Evolutionary conservation across 495 filamentous ascomycete species (phyloP).

Genomic region (Neurospora sp.): DNA sequence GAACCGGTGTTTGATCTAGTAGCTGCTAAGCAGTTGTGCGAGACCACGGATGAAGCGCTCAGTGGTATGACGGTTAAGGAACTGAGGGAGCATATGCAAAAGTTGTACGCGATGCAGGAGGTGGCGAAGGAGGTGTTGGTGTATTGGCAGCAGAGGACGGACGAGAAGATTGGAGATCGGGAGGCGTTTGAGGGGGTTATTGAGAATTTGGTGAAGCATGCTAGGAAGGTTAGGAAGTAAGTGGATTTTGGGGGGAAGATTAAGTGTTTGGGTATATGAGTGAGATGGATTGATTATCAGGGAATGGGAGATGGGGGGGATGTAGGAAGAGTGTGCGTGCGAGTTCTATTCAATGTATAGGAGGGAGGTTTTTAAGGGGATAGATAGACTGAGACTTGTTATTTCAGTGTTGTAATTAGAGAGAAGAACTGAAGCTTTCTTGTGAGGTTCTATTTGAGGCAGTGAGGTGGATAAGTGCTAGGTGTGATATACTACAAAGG

Average conservation of each 20-base stretch:
- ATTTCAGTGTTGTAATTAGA: not conserved
- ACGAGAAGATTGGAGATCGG: slow-evolving; percentile 78
- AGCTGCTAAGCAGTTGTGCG: slow-evolving; percentile 64
- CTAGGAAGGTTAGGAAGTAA: slow-evolving; percentile 72
- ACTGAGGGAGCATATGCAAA: slow-evolving; percentile 60
- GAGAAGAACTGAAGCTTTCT: not conserved
- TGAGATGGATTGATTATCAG: no score
- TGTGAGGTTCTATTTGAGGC: not conserved
- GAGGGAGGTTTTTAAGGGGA: not conserved
- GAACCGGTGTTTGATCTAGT: slow-evolving; percentile 73
- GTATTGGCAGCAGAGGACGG: slow-evolving; percentile 79
- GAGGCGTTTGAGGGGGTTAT: slow-evolving; percentile 97
- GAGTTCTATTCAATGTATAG: not conserved
- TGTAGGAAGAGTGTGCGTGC: no score
- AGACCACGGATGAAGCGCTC: slow-evolving; percentile 74
- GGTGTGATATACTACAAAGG: not conserved
- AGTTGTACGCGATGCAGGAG: slow-evolving; percentile 55
- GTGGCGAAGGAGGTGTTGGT: slow-evolving; percentile 68
- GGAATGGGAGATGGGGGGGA: no score
- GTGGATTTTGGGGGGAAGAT: not conserved
- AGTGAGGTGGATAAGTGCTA: not conserved
- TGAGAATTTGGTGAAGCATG: slow-evolving; percentile 94
- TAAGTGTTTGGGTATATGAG: not conserved
- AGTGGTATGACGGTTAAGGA: slow-evolving; percentile 64
- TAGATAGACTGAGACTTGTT: not conserved